A percentile compares a stretch with the other conserved stretches of the same genome.
These are phyloP conservation scores for Suhomyces xylopsoci DNA, from an alignment of 805 yeast genomes.

Conservation along the genomic window DNA sequence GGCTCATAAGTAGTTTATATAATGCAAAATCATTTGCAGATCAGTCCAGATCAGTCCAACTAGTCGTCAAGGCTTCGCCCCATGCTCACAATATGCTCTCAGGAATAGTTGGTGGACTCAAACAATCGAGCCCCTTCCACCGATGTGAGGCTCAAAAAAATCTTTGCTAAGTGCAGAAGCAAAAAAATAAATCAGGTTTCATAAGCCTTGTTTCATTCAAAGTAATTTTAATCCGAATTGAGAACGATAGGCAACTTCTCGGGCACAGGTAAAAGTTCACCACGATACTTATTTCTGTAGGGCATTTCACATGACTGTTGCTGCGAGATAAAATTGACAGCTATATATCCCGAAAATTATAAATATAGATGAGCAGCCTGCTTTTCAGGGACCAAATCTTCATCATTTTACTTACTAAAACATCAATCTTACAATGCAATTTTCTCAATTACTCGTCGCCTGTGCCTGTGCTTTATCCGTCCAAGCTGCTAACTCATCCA, in stretches of 20 bases:
- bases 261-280: background rate
- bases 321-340: background rate
- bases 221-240: background rate
- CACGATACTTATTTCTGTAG: background rate
- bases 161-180: background rate
- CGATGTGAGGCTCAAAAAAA: background rate
- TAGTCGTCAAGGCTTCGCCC: background rate
- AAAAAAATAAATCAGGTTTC: background rate
- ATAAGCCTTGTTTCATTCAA: background rate
- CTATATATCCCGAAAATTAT: background rate
- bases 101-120: background rate
- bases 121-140: background rate
- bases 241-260: background rate
- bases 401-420: background rate
- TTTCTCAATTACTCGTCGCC: slow-evolving; percentile 16
- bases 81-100: background rate
- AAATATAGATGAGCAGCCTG: background rate
- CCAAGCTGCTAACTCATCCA: slow-evolving; percentile 19
- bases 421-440: slow-evolving; percentile 13
- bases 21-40: too few species aligned
- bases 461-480: slow-evolving; percentile 19
- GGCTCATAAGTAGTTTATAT: too few species aligned
- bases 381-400: background rate
- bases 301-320: background rate
- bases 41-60: background rate